Evolutionary conservation across 805 yeast species (phyloP).

Genomic region (Hemisphaericaspora nanyangensis): DNA sequence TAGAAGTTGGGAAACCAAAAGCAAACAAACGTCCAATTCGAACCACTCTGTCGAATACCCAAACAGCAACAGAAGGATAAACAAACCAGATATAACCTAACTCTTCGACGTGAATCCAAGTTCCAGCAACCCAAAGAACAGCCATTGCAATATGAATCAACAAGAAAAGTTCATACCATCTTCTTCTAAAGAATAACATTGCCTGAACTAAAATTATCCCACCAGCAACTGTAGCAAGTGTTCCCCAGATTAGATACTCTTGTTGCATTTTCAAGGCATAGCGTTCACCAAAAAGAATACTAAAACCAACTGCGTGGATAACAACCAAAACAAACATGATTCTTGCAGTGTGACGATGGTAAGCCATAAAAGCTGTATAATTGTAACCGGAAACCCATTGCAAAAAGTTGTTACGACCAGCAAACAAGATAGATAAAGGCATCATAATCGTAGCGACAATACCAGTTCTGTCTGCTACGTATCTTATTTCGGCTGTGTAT

Average conservation of each 20-base stretch:
- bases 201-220: constrained; percentile 28
- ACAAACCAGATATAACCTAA: constrained; percentile 21
- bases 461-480: constrained; percentile 51
- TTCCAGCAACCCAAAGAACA: constrained; percentile 44
- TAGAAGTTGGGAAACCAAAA: constrained; percentile 32
- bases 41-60: constrained; percentile 34
- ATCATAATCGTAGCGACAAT: constrained; percentile 40
- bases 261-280: constrained; percentile 14
- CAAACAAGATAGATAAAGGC: constrained; percentile 55
- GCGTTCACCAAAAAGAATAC: constrained; percentile 4
- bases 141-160: constrained; percentile 29
- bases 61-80: constrained; percentile 29
- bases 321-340: constrained; percentile 21
- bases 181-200: constrained; percentile 42
- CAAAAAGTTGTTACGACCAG: constrained; percentile 60
- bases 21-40: constrained; percentile 26
- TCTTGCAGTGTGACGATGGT: constrained; percentile 46
- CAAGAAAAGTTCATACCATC: constrained; percentile 49
- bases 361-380: constrained; percentile 37
- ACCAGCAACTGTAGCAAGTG: constrained; percentile 33
- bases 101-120: constrained; percentile 50
- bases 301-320: constrained; percentile 30
- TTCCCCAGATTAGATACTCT: constrained; percentile 30
- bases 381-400: constrained; percentile 61
- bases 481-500: constrained; percentile 22